Conservation (phyloP, 805 yeast genomes). For the Ogataea ganodermae region DNA sequence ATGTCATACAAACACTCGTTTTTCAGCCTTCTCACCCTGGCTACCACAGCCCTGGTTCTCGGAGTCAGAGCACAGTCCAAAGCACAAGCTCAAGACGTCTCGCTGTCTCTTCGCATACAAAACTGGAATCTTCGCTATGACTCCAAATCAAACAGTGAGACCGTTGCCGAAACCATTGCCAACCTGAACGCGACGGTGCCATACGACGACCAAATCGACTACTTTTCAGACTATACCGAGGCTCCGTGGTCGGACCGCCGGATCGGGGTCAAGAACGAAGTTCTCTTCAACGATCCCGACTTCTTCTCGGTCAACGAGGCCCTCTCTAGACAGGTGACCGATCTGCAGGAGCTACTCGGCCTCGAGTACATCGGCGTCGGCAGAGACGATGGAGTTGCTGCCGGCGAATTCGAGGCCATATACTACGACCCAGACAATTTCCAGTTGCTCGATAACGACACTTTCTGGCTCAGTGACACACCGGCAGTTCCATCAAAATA, state of each 20-base stretch:
- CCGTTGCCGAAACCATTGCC: conserved; percentile 25
- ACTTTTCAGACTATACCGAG: conserved; percentile 32
- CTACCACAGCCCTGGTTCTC: not conserved
- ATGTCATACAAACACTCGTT: not conserved
- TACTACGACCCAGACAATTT: conserved; percentile 42
- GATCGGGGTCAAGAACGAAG: conserved; percentile 38
- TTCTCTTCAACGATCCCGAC: conserved; percentile 36
- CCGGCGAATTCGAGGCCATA: conserved; percentile 56
- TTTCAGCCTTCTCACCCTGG: not conserved
- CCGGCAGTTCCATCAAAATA: conserved; percentile 52
- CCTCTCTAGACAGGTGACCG: conserved; percentile 46
- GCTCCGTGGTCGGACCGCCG: conserved; percentile 39
- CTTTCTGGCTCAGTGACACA: conserved; percentile 56
- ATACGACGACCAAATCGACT: conserved; percentile 23
- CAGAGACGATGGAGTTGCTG: conserved; percentile 50
- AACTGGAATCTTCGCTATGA: conserved; percentile 36
- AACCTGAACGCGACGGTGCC: conserved; percentile 27
- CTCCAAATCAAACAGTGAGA: conserved; percentile 23
- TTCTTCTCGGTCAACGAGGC: conserved; percentile 51
- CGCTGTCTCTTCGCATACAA: conserved; percentile 20
- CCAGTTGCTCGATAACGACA: conserved; percentile 41
- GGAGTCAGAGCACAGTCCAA: not conserved
- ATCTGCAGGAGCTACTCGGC: conserved; percentile 37
- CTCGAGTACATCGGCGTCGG: conserved; percentile 51
- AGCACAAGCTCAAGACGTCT: not conserved